Evolutionary conservation across 208 protist species (phyloP).

Genomic region (Leptomonas pyrrhocoris): DNA sequence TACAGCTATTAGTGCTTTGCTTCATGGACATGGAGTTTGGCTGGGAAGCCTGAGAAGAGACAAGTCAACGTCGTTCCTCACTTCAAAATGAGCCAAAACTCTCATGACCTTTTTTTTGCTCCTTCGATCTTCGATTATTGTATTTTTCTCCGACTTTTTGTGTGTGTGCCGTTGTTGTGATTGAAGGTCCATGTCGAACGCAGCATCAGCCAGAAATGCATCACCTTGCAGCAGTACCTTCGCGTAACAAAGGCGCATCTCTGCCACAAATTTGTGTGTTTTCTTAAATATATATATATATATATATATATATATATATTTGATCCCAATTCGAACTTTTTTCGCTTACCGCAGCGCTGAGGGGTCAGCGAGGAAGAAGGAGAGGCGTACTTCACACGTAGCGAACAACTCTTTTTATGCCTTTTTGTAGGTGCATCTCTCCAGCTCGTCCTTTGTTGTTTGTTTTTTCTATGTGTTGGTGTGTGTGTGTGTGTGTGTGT

Average conservation of each 20-base stretch:
- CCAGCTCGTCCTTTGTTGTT: background rate
- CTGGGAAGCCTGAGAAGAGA: constrained; percentile 33
- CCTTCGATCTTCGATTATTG: constrained; percentile 8
- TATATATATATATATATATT: background rate
- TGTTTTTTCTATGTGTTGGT: no score
- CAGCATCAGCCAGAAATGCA: constrained; percentile 12
- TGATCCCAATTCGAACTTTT: constrained; percentile 11
- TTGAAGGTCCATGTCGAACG: background rate
- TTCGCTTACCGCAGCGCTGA: background rate
- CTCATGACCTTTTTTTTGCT: background rate
- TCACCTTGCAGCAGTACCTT: background rate
- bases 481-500: no score
- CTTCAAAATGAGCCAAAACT: background rate
- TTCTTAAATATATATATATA: background rate
- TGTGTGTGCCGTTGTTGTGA: constrained; percentile 16
- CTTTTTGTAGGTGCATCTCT: background rate
- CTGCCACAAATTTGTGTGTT: background rate
- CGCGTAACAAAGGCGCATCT: background rate
- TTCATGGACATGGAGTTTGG: background rate
- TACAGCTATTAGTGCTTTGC: constrained; percentile 4
- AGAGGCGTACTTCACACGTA: constrained; percentile 1
- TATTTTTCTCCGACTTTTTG: background rate
- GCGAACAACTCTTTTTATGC: background rate
- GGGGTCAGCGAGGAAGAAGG: background rate
- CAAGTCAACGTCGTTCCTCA: constrained; percentile 43